Evolutionary conservation across 2,329 filamentous ascomycete genomes (phyloP), one percentile per base, ranked within the genome.

Genomic region (Colletotrichum sidae): DNA sequence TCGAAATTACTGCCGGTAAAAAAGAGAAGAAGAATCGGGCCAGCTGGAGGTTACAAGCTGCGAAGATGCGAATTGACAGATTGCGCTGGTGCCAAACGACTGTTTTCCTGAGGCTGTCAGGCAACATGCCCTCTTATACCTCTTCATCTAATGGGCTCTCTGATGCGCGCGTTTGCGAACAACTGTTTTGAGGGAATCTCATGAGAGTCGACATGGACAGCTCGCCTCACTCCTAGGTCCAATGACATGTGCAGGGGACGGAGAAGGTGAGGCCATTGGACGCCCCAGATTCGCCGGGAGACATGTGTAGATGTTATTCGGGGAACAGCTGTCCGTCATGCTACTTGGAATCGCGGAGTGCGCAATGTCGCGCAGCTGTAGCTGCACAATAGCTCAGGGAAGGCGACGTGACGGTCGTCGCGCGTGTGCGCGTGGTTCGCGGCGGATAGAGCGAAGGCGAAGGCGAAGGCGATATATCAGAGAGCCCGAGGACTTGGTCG

Each of bases 291-390:
- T 2, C 37, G 17, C 44, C 55, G 25, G n/a, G 58, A 46, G 57
- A 1, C 25, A 33, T 13, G 33, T 47, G 41, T 41, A 45, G 57
- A 65, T 65, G 57, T 17, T 37, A 42, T 54, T 55, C 42, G 42
- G 60, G 57, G 51, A 39, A 10, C 38, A 65, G 49, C 55, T 65
- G 62, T 52, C 57, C 47, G 62, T 62, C 62, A 65, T 65, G 39
- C 57, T 25, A 45, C 33, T 25, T 8, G 41, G 25, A 51, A 62
- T 52, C 38, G 62, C 52, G 58, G 15, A 55, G 39, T 44, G 38
- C 62, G 62, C 62, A 56, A 55, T 65, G 62, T 65, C 52, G 62
- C 46, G 58, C 62, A 65, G 56, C 12, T 12, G 35, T 42, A 41
- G 7, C 17, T 11, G 57, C 51, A 38, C 39, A 39, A 11, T 12